Conservation (phyloP, 2,329 filamentous ascomycete species). For the Chaetomium olivaceum region DNA sequence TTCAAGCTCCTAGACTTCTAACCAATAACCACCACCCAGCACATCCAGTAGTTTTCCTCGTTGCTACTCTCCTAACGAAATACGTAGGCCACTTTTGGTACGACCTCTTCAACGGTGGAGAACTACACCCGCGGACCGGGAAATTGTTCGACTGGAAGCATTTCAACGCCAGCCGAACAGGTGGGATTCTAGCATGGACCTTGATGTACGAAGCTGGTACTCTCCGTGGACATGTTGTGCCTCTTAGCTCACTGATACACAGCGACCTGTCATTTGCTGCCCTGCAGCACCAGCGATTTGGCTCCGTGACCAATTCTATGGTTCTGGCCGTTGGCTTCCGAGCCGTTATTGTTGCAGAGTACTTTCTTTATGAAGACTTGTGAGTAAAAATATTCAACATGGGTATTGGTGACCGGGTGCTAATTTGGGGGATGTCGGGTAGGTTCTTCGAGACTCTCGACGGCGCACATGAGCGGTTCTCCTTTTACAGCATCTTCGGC, state of each 20-base stretch:
- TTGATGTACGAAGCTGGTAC: not conserved
- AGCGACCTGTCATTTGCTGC: constrained; percentile 8
- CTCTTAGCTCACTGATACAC: not conserved
- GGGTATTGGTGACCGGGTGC: not conserved
- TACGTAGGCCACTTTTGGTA: constrained; percentile 7
- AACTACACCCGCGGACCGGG: constrained; percentile 5
- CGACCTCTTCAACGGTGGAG: constrained; percentile 3
- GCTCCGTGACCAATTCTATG: constrained; percentile 8
- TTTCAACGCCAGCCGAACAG: constrained; percentile 7
- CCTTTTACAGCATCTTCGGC: constrained; percentile 1
- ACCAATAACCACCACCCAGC: too few relatives aligned
- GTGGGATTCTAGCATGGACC: not conserved
- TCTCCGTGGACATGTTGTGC: not conserved
- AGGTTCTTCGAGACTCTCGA: constrained; percentile 7
- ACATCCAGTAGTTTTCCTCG: too few relatives aligned
- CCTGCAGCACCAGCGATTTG: constrained; percentile 4
- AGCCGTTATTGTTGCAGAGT: constrained; percentile 8
- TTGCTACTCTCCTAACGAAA: not conserved
- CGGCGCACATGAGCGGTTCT: constrained; percentile 1
- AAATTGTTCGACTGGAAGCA: constrained; percentile 10
- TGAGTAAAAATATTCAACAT: not conserved
- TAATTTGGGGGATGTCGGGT: not conserved
- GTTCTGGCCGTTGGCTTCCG: constrained; percentile 2
- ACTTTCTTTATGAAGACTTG: constrained; percentile 6
- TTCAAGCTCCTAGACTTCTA: not conserved